Percentiles rank a stretch among this genome's conserved stretches.
phyloP scores from a whole-genome alignment of 1,284 basidiomycete genomes.

The Hemileia vastatrix region DNA sequence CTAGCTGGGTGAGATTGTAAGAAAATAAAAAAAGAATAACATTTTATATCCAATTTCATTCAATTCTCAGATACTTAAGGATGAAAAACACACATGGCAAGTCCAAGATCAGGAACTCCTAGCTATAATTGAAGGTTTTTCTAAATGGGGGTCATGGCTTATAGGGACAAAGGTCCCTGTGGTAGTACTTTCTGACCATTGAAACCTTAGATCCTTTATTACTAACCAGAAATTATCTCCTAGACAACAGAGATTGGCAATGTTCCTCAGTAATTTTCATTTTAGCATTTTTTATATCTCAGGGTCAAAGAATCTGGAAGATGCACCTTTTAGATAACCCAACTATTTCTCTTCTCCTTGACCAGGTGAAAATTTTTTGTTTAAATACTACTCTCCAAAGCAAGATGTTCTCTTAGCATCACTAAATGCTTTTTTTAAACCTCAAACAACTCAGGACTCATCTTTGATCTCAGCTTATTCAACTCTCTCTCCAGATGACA shows the following conservation, averaged over 20 bases:
- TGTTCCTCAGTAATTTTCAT: not conserved
- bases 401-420: too few relatives aligned
- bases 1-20: too few relatives aligned
- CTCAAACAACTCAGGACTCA: not conserved
- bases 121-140: not conserved
- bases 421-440: too few relatives aligned
- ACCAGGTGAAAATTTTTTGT: not conserved
- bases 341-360: not conserved
- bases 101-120: not conserved
- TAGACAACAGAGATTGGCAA: not conserved
- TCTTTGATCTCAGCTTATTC: not conserved
- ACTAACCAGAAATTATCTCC: too few relatives aligned
- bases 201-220: not conserved
- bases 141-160: slow-evolving; percentile 1
- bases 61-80: not conserved
- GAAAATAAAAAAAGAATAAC: too few relatives aligned
- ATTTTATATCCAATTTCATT: not conserved
- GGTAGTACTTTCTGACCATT: not conserved
- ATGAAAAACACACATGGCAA: not conserved
- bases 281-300: not conserved
- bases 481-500: not conserved
- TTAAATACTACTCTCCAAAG: too few relatives aligned
- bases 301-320: not conserved
- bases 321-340: not conserved
- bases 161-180: not conserved